Percentiles rank a stretch among this genome's conserved stretches.
Conservation (phyloP, 2,329 filamentous ascomycete genomes). For the Fusarium longipes region DNA sequence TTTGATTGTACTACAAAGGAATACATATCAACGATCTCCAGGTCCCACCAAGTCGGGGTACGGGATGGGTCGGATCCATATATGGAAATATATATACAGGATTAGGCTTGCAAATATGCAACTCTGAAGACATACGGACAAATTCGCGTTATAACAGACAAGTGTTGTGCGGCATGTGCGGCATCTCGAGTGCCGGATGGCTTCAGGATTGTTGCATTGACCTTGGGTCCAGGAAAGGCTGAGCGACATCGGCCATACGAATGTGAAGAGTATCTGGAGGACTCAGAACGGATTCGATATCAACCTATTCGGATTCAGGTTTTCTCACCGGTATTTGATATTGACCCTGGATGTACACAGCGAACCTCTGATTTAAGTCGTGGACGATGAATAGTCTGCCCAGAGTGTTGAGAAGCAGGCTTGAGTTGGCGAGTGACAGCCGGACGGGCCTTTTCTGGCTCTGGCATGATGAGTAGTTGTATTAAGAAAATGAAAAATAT, state of each 20-base stretch:
- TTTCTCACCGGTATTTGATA: constrained; percentile 44
- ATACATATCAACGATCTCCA: not conserved
- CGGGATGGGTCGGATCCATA: not conserved
- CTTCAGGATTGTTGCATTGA: constrained; percentile 35
- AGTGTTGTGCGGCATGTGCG: not conserved
- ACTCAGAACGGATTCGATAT: not conserved
- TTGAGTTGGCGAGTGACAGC: constrained; percentile 44
- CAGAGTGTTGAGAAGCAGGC: constrained; percentile 39
- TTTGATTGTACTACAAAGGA: not conserved
- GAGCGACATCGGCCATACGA: constrained; percentile 46
- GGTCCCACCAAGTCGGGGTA: not conserved
- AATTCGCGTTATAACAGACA: constrained; percentile 1
- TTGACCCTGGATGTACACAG: constrained; percentile 46
- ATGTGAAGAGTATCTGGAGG: constrained; percentile 44
- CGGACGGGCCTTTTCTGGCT: constrained; percentile 19
- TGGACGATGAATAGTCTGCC: constrained; percentile 43
- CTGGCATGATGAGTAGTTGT: constrained; percentile 29
- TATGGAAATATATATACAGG: not conserved
- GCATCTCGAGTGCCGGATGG: not conserved
- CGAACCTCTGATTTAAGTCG: constrained; percentile 45
- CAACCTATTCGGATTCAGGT: not conserved
- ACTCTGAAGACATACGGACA: not conserved
- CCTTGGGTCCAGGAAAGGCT: constrained; percentile 53
- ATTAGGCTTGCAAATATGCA: not conserved
- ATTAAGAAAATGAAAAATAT: not conserved